phyloP scores from a whole-genome alignment of 371 early-diverging fungal genomes.

The Syncephalastrum sp. region DNA sequence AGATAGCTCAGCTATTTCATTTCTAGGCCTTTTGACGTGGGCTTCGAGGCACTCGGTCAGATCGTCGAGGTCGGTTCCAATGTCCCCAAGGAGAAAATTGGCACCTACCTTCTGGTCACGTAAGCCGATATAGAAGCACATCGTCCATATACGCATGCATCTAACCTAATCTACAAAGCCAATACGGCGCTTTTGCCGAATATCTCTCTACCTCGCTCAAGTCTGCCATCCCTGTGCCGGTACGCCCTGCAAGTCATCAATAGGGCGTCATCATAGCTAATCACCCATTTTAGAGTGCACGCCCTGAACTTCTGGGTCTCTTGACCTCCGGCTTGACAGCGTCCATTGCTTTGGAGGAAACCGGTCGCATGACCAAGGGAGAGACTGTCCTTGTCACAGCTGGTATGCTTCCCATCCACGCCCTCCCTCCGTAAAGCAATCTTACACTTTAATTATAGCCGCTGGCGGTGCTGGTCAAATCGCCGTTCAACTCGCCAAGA shows the following conservation, averaged over 20 bases:
- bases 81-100: slow-evolving; percentile 36
- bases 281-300: slow-evolving; percentile 13
- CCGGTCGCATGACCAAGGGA: slow-evolving; percentile 32
- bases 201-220: slow-evolving; percentile 30
- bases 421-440: not conserved
- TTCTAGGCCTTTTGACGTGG: slow-evolving; percentile 59
- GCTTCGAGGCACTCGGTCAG: slow-evolving; percentile 59
- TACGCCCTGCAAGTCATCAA: slow-evolving; percentile 9
- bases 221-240: slow-evolving; percentile 43
- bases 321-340: slow-evolving; percentile 59
- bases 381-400: slow-evolving; percentile 47
- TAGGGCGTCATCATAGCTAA: not conserved
- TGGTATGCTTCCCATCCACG: slow-evolving; percentile 15
- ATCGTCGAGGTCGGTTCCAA: slow-evolving; percentile 48
- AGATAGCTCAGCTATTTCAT: not conserved
- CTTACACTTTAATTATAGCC: slow-evolving; percentile 15
- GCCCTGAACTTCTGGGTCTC: slow-evolving; percentile 42
- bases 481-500: slow-evolving; percentile 51
- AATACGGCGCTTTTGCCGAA: slow-evolving; percentile 60
- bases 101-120: slow-evolving; percentile 27
- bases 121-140: slow-evolving; percentile 5
- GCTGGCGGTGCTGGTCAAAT: slow-evolving; percentile 55
- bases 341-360: slow-evolving; percentile 39
- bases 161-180: slow-evolving; percentile 10
- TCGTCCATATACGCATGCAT: too few species aligned